Base-by-base conservation (phyloP, 192 early-diverging fungal species). In the Coemansia sp. region DNA sequence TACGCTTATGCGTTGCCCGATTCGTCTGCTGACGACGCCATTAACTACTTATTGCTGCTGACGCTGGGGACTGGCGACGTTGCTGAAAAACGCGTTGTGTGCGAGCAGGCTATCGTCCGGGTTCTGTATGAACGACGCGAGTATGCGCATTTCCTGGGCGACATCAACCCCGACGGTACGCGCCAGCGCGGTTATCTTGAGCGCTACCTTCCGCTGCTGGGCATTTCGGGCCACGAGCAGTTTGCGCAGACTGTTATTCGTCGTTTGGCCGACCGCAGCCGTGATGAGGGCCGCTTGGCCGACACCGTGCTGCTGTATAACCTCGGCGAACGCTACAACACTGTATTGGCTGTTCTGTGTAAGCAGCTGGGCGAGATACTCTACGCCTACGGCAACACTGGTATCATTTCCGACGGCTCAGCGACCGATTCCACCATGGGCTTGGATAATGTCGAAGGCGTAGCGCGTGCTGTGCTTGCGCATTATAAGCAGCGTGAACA, bases 251-350 rank as follows among this genome's bases (percentile, higher is more conserved):
- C 81, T 4, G 88, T 98, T 31, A 74, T 89, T 7, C 68, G 85
- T 6, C 83, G 83, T 40, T 83, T 92, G 25, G 95, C 93, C 3
- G 82, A 89, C 64, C 81, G 87, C 33, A 89, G 88, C 58, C 89
- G 86, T 40, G 81, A 85, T 38, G 85, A 88, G 55, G 91, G 91
- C 0, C 82, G 84, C 3, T 82, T 91, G 40, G 82, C 76, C 17
- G 92, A 95, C 67, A 88, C 92, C 1, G 85, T 94, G 30, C 68
- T 88, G 65, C 72, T 96, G 36, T 92, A 88, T 64, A 85, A 94
- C 68, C 83, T 94, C 36, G 90, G 88, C 4, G 85, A 87, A 70
- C 87, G 90, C 56, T 87, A 87, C 67, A 88, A 90, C 75, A 83
- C 85, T 10, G 94, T 94, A 22, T 75, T 96, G 10, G 82, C 77